phyloP scores from a whole-genome alignment of 2,329 filamentous ascomycete genomes.

The Aspergillus clavatus region DNA sequence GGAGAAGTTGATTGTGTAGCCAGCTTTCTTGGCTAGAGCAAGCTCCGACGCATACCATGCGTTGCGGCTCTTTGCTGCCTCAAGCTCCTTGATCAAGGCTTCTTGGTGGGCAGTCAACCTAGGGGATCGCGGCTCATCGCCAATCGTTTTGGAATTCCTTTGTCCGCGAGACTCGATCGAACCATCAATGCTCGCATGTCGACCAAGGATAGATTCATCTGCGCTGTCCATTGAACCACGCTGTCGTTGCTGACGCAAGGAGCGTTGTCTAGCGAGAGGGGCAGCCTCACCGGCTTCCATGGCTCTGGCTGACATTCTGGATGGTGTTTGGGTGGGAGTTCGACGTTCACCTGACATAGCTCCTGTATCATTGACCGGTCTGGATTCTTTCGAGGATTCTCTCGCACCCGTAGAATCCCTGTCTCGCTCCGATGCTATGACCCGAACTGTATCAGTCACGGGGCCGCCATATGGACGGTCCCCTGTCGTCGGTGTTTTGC shows the following conservation, averaged over 20 bases:
- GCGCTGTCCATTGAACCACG: conserved; percentile 66
- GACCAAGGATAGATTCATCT: conserved; percentile 51
- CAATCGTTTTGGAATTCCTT: conserved; percentile 38
- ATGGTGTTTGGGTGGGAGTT: conserved; percentile 54
- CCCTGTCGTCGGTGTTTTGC: conserved; percentile 49
- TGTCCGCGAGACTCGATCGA: conserved; percentile 35
- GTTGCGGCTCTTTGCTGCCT: conserved; percentile 77
- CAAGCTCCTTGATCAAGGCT: conserved; percentile 78
- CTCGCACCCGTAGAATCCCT: conserved; percentile 45
- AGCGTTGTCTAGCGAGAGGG: conserved; percentile 44
- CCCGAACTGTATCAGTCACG: conserved; percentile 40
- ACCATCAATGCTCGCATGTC: conserved; percentile 37
- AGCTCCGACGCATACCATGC: conserved; percentile 97
- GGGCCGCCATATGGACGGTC: conserved; percentile 44
- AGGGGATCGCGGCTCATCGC: conserved; percentile 44
- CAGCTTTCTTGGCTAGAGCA: conserved; percentile 82
- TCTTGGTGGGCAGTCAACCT: conserved; percentile 47
- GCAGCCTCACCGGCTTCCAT: conserved; percentile 46
- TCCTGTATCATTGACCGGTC: conserved; percentile 42
- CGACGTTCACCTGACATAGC: conserved; percentile 57
- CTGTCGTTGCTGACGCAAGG: conserved; percentile 54
- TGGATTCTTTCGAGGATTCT: conserved; percentile 37
- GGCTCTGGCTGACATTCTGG: conserved; percentile 40
- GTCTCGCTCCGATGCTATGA: conserved; percentile 44
- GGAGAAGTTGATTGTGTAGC: conserved; percentile 70